phyloP scores from a whole-genome alignment of 2,329 filamentous ascomycete genomes.

The Pseudogymnoascus sp. region DNA sequence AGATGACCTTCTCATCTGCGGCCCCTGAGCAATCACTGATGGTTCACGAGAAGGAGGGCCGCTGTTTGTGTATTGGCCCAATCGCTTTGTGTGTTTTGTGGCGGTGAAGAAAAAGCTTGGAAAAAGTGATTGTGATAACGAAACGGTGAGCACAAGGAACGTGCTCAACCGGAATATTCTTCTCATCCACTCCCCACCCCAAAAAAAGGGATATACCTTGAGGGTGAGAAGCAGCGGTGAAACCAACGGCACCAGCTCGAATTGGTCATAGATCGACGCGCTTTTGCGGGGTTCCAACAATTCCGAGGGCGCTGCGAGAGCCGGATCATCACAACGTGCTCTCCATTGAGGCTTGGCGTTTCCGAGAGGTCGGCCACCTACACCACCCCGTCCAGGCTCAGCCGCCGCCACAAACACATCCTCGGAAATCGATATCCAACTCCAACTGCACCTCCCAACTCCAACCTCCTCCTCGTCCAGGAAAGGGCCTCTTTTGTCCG shows the following conservation, averaged over 20 bases:
- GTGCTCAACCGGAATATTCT: not conserved
- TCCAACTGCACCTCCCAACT: not conserved
- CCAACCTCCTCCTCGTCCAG: not conserved
- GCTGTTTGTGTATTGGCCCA: not conserved
- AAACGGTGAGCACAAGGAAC: not conserved
- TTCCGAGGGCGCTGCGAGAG: not conserved
- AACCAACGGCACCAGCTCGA: not conserved
- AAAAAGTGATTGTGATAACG: not conserved
- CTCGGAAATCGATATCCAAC: not conserved
- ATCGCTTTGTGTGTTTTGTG: not conserved
- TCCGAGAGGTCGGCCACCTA: not conserved
- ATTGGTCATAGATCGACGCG: not conserved
- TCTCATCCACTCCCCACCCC: not conserved
- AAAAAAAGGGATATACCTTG: not conserved
- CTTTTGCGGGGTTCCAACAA: not conserved
- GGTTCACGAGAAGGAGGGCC: no score
- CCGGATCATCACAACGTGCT: conserved; percentile 2
- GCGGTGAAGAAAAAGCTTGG: conserved; percentile 1
- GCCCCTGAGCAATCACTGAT: not conserved
- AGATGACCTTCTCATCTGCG: not conserved
- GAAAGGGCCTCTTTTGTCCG: not conserved
- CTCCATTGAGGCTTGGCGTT: not conserved
- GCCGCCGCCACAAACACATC: not conserved
- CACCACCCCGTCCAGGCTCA: not conserved
- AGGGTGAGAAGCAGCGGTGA: not conserved